phyloP scores from a whole-genome alignment of 148 eudicot genomes.

The Nyssa sinensis region DNA sequence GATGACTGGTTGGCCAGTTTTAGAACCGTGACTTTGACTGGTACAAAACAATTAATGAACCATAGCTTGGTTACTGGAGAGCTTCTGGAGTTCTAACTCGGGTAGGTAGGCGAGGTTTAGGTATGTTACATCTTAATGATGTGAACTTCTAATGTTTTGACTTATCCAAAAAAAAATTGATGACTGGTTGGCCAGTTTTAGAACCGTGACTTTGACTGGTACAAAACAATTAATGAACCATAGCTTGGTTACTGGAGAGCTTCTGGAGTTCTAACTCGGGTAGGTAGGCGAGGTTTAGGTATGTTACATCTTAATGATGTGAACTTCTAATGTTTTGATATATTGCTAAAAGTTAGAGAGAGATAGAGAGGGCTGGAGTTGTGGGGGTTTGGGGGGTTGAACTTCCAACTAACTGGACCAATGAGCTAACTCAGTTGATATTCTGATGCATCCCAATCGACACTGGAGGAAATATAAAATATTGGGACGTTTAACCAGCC shows the following conservation, averaged over 20 bases:
- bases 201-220: background rate
- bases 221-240: background rate
- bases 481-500: background rate
- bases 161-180: no score
- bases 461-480: background rate
- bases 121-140: no score
- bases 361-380: background rate
- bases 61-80: background rate
- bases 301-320: background rate
- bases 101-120: background rate
- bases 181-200: background rate
- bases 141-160: background rate
- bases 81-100: background rate
- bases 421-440: background rate
- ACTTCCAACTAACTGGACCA: background rate
- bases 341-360: background rate
- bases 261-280: background rate
- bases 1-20: background rate
- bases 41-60: background rate
- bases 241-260: background rate
- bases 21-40: background rate
- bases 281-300: background rate
- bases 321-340: background rate
- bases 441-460: background rate
- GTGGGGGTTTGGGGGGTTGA: background rate